Evolutionary conservation across 345 rosid genomes (phyloP).

Genomic region (Carallia brachiata): DNA sequence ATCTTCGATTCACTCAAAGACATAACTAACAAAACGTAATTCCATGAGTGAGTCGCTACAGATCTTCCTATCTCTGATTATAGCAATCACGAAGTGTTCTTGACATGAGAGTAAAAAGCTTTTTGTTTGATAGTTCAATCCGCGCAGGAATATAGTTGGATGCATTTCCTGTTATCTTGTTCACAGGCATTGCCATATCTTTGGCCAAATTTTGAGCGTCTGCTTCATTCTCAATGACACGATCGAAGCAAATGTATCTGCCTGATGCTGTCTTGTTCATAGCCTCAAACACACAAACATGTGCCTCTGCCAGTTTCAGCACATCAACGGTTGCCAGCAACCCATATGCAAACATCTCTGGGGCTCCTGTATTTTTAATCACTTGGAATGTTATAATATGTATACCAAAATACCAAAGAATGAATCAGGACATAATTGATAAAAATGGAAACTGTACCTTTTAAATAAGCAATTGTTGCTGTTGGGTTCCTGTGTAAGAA

Average conservation of each 20-base stretch:
- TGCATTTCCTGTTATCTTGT: slow-evolving; percentile 43
- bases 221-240: slow-evolving; percentile 41
- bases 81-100: slow-evolving; percentile 43
- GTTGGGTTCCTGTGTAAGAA: slow-evolving; percentile 53
- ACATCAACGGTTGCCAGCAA: slow-evolving; percentile 61
- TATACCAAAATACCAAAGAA: no score
- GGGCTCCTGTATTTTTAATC: slow-evolving; percentile 41
- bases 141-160: neutral
- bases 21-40: neutral
- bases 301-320: slow-evolving; percentile 62
- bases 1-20: neutral
- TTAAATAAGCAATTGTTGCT: slow-evolving; percentile 61
- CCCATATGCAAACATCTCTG: slow-evolving; percentile 58
- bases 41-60: neutral
- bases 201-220: slow-evolving; percentile 48
- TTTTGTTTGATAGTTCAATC: slow-evolving; percentile 47
- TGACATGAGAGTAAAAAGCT: slow-evolving; percentile 52
- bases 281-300: slow-evolving; percentile 52
- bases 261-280: slow-evolving; percentile 58
- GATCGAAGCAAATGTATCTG: slow-evolving; percentile 67
- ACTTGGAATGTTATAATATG: no score
- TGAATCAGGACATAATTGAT: no score
- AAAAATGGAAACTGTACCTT: slow-evolving; percentile 36
- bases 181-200: slow-evolving; percentile 48
- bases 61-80: slow-evolving; percentile 10